Evolutionary conservation across 768 basidiomycete species (phyloP), one percentile per base, ranked within the genome.

Genomic region (Harrya chromipes): DNA sequence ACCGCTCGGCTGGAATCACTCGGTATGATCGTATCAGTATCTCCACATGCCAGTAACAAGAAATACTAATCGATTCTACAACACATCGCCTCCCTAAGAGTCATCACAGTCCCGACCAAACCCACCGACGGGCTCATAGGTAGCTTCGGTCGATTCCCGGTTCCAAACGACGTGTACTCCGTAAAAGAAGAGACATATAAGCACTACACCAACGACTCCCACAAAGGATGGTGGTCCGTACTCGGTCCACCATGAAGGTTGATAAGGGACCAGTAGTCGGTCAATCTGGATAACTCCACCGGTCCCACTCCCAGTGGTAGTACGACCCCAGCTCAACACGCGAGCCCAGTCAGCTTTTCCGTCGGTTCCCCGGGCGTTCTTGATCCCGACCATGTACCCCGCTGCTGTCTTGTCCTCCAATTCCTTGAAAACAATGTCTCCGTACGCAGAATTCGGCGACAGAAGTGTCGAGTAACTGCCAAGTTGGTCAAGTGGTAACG

Each of bases 211-310:
- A 21, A 82, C 57, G 1, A 71, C 70, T 3, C 81, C 81, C 4
- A 87, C 82, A 24, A 77, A 71, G n/a, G 79, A 58, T 0, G 90
- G 89, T 4, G 77, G 75, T 35, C 90, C 87, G 60, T 84, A 93
- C 60, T 81, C 74, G 33, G 80, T 72, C 82, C 86, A 93, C 90
- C 90, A 91, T 4, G 84, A 77, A 4, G 95, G 92, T 50, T 84
- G 72, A 65, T 93, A 98, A 29, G 97, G 97, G 20, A 84, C 62
- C 46, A 99, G 72, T 12, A 97, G 74, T 36, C 77, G 75, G 71
- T 97, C 90, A 51, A 98, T 87, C 68, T 86, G 80, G 50, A 97
- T 78, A 34, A 97, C 91, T 4, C 95, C 95, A 0, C 94, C 95
- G 0, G 80, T 83, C 31, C 87, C 83, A 12, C 76, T 73, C 11